Evolutionary conservation across 176 grass and related monocot species (phyloP), one percentile per base, ranked within the genome.

Genomic region (Triticum monococcum): DNA sequence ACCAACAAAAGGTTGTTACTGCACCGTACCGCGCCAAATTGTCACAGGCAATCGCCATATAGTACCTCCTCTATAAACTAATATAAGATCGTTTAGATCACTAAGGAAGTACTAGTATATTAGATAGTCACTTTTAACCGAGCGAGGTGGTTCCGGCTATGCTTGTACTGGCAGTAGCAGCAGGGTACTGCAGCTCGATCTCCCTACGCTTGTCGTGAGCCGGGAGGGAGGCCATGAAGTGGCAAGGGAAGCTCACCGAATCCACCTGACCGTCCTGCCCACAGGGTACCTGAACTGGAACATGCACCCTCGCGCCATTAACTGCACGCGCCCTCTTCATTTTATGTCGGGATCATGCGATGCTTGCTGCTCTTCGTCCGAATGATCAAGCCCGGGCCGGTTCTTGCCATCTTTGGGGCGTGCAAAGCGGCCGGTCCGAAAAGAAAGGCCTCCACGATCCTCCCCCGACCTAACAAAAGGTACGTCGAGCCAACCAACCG

Each of bases 341-440:
- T 77, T 84, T 72, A 76, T 52, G 85, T 22, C 75, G 63, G 72
- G 79, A 91, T 91, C 89, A 91, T 75, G 85, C 87, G 81, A 87
- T 12, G 35, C 14, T 56, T 12, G 35, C 11, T 41, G 12, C 31
- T 61, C 85, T 74, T 84, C 20, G 16, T 16, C 9, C 72, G 31
- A 48, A 59, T 12, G 61, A 59, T n/a, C 68, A 40, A 40, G 73
- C 69, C 64, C 30, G 65, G 52, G 0, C 48, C 48, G 48, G 4
- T 52, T 16, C 4, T 84, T 87, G 46, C 80, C 7, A 24, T 82
- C 22, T 72, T 50, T 2, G 70, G 83, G 72, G 65, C 73, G 52
- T 66, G 79, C 89, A 78, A 45, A 56, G 28, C 30, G 41, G 25
- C 8, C 5, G 13, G 31, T 64, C 84, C 40, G 5, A 79, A 87